A percentile compares a stretch with the other conserved stretches of the same genome.
Conservation (phyloP, 257 asterid species). For the Oldenlandia corymbosa region DNA sequence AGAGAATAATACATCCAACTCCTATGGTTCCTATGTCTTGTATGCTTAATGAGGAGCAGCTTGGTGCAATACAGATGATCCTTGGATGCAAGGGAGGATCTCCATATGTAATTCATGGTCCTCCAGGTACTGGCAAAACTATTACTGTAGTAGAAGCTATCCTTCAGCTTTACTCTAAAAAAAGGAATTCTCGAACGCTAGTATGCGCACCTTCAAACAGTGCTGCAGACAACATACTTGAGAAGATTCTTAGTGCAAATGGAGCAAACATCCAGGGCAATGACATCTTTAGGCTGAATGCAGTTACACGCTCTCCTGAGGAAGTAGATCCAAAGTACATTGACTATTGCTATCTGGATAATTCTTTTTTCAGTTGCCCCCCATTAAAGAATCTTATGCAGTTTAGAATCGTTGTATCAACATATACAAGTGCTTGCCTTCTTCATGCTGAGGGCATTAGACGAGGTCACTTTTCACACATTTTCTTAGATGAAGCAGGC, state of each 20-base stretch:
- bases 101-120: slow-evolving; percentile 86
- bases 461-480: slow-evolving; percentile 68
- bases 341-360: slow-evolving; percentile 54
- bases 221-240: slow-evolving; percentile 83
- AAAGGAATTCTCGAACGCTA: slow-evolving; percentile 40
- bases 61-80: slow-evolving; percentile 57
- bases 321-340: slow-evolving; percentile 52
- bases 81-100: slow-evolving; percentile 69
- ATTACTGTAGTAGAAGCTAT: slow-evolving; percentile 77
- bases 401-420: slow-evolving; percentile 60
- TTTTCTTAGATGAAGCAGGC: slow-evolving; percentile 97
- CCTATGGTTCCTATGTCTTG: slow-evolving; percentile 48
- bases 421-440: slow-evolving; percentile 65
- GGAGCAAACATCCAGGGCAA: slow-evolving; percentile 23
- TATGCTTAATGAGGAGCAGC: slow-evolving; percentile 63
- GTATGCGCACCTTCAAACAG: slow-evolving; percentile 96
- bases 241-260: slow-evolving; percentile 43
- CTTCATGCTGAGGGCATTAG: slow-evolving; percentile 60
- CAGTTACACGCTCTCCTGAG: slow-evolving; percentile 59
- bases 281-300: slow-evolving; percentile 76
- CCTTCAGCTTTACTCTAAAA: slow-evolving; percentile 48
- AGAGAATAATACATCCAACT: slow-evolving; percentile 24
- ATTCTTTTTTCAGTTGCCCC: slow-evolving; percentile 53
- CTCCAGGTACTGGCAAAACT: slow-evolving; percentile 98
- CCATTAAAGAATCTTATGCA: slow-evolving; percentile 34